Evolutionary conservation across 768 basidiomycete genomes (phyloP).

Genomic region (Suillus ampliporus): DNA sequence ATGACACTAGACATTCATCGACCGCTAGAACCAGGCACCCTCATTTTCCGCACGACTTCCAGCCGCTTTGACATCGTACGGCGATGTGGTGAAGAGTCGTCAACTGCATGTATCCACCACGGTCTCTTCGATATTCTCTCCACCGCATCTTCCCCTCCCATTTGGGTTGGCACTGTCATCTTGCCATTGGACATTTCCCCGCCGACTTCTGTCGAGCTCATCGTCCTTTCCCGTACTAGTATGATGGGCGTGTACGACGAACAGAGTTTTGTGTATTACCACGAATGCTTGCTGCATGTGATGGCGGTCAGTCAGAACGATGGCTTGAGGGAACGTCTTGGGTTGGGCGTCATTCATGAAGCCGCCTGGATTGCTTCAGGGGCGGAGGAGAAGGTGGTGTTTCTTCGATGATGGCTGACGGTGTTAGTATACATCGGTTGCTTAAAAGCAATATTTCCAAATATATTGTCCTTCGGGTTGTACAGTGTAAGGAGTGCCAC

Average conservation of each 20-base stretch:
- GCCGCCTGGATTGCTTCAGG: slow-evolving; percentile 20
- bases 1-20: slow-evolving; percentile 1
- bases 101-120: slow-evolving; percentile 4
- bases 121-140: slow-evolving; percentile 22
- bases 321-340: slow-evolving; percentile 25
- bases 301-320: slow-evolving; percentile 23
- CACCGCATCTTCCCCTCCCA: neutral
- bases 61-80: slow-evolving; percentile 16
- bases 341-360: slow-evolving; percentile 26
- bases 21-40: slow-evolving; percentile 20
- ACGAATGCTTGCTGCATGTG: slow-evolving; percentile 25
- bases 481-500: no score
- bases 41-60: slow-evolving; percentile 30
- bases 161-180: slow-evolving; percentile 21
- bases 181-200: slow-evolving; percentile 21
- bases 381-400: neutral
- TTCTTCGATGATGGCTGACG: neutral
- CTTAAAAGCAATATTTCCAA: no score
- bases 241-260: slow-evolving; percentile 17
- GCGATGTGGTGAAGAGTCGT: slow-evolving; percentile 6
- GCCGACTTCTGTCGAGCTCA: slow-evolving; percentile 19
- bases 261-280: slow-evolving; percentile 11
- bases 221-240: slow-evolving; percentile 24
- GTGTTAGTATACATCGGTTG: neutral
- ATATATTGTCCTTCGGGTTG: no score